phyloP scores from a whole-genome alignment of 169 alveolate species.

The Plasmodium cynomolgi region DNA sequence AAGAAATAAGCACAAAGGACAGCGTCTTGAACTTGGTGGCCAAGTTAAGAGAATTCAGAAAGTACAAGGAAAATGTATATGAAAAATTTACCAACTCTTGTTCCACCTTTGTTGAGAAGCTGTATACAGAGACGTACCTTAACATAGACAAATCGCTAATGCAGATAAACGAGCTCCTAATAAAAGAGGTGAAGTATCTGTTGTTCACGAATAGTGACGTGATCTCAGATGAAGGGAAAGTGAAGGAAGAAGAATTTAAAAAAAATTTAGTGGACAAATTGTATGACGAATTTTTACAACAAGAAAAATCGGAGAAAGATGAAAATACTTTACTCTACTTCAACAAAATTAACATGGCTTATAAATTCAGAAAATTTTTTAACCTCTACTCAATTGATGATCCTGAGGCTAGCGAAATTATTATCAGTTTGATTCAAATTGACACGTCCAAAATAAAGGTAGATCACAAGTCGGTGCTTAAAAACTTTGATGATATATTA shows the following conservation, averaged over 20 bases:
- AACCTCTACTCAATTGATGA: conserved; percentile 37
- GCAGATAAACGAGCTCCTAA: conserved; percentile 43
- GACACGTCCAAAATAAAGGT: conserved; percentile 60
- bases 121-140: conserved; percentile 41
- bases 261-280: conserved; percentile 48
- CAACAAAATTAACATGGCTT: conserved; percentile 66
- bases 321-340: conserved; percentile 35
- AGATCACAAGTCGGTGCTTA: conserved; percentile 45
- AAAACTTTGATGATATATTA: conserved; percentile 35
- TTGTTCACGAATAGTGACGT: conserved; percentile 16
- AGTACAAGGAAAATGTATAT: conserved; percentile 23
- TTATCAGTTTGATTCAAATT: conserved; percentile 59
- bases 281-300: conserved; percentile 75
- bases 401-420: conserved; percentile 64
- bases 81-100: conserved; percentile 23
- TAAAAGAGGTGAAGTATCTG: conserved; percentile 65
- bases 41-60: neutral
- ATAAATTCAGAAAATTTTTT: conserved; percentile 36
- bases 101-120: conserved; percentile 39
- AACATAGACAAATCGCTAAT: conserved; percentile 38
- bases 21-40: neutral
- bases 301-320: conserved; percentile 55
- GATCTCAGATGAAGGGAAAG: conserved; percentile 22
- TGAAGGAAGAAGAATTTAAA: conserved; percentile 38
- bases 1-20: conserved; percentile 34